Conservation (phyloP, 305 asterid genomes). For the Fraxinus angustifolia region DNA sequence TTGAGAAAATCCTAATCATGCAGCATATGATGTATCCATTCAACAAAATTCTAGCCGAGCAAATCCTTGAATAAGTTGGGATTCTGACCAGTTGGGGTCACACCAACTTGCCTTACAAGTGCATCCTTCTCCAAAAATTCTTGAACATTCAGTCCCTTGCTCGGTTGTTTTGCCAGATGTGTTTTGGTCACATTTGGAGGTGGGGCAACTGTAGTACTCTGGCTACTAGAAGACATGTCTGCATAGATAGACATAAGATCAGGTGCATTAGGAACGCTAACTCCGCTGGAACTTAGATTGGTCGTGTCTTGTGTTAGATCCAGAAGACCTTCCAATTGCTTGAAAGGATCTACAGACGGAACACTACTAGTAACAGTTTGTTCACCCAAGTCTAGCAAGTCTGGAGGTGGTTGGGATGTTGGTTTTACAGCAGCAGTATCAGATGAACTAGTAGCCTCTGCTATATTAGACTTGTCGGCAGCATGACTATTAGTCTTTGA, state of each 20-base stretch:
- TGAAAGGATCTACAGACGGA: conserved; percentile 71
- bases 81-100: conserved; percentile 78
- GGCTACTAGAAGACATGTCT: conserved; percentile 49
- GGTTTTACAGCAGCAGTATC: conserved; percentile 34
- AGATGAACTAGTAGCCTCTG: conserved; percentile 31
- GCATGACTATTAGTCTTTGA: conserved; percentile 41
- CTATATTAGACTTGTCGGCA: conserved; percentile 45
- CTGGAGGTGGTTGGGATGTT: conserved; percentile 67
- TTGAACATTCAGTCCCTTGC: conserved; percentile 70
- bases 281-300: conserved; percentile 34
- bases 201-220: conserved; percentile 26
- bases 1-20: not conserved
- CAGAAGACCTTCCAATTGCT: conserved; percentile 83
- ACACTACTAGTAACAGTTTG: conserved; percentile 38
- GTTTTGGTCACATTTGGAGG: conserved; percentile 30
- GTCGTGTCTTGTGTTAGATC: conserved; percentile 53
- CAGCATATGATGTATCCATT: not conserved
- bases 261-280: conserved; percentile 37
- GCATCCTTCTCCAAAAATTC: conserved; percentile 85
- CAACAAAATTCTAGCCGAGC: conserved; percentile 47
- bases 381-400: conserved; percentile 86
- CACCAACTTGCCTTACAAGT: conserved; percentile 88
- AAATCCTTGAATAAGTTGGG: conserved; percentile 84
- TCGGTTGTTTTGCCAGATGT: conserved; percentile 31
- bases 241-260: conserved; percentile 62